Evolutionary conservation across 2,329 filamentous ascomycete species (phyloP).

Genomic region (Neocatenulostroma microsporum): DNA sequence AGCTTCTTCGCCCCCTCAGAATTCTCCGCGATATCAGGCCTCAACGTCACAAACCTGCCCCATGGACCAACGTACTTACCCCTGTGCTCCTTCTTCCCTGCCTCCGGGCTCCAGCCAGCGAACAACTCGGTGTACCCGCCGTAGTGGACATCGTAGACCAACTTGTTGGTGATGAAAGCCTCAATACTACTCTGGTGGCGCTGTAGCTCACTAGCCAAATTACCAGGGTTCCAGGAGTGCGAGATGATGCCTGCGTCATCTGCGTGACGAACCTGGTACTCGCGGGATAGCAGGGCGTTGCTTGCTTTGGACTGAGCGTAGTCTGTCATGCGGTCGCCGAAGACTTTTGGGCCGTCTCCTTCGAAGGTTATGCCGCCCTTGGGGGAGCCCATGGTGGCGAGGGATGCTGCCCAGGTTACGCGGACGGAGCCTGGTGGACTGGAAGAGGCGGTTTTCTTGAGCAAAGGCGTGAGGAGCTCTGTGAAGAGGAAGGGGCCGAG

Average conservation of each 20-base stretch:
- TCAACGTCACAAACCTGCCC: conserved; percentile 25
- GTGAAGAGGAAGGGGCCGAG: conserved; percentile 30
- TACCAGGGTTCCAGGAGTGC: conserved; percentile 28
- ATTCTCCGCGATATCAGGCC: conserved; percentile 25
- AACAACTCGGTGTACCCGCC: conserved; percentile 30
- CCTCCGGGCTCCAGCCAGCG: conserved; percentile 22
- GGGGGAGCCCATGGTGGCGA: conserved; percentile 18
- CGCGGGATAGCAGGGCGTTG: conserved; percentile 23
- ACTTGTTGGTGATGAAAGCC: conserved; percentile 5
- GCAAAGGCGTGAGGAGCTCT: conserved; percentile 24
- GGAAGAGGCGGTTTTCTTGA: conserved; percentile 21
- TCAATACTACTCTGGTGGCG: conserved; percentile 16
- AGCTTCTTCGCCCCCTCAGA: conserved; percentile 28
- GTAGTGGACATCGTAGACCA: conserved; percentile 19
- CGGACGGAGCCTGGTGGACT: conserved; percentile 23
- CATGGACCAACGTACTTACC: conserved; percentile 28
- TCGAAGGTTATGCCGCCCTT: conserved; percentile 18
- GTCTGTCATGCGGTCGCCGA: conserved; percentile 13
- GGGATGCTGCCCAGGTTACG: conserved; percentile 26
- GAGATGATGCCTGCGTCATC: conserved; percentile 20
- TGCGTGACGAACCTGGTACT: conserved; percentile 15
- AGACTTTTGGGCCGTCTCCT: conserved; percentile 14
- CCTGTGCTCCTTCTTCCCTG: conserved; percentile 18
- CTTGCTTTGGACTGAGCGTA: conserved; percentile 25
- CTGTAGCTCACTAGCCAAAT: conserved; percentile 24